Evolutionary conservation across 805 yeast genomes (phyloP), one percentile per base, ranked within the genome.

Genomic region (Wickerhamiella occidentalis): DNA sequence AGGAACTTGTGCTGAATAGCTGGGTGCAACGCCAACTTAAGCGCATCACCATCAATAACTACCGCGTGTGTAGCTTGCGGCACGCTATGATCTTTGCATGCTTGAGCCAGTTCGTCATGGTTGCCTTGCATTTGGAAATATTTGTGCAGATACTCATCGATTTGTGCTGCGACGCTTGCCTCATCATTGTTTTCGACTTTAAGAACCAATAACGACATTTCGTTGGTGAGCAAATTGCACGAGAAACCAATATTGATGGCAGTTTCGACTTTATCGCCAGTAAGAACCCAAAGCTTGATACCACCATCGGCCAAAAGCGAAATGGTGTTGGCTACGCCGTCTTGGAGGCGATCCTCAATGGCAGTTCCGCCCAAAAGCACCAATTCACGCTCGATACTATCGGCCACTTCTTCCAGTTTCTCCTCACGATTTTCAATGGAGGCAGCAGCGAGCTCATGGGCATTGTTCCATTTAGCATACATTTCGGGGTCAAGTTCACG

Each of bases 221-320:
- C 78, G 54, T 74, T 80, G 51, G 77, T 79, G 45, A 84, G 69
- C 60, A 84, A 67, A 55, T 84, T 84, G 65, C 94, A 83, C 13
- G 87, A 79, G 60, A 82, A 83, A 2, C 94, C 94, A 63, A 83
- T 83, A 64, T 84, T 84, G 62, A 83, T 84, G 2, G 94, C 94
- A n/a, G 94, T 83, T 64, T 83, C 94, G 42, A 83, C 79, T 62
- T 81, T 79, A 65, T 83, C 94, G 55, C 94, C 94, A 11, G 94
- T 83, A 25, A 83, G 68, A 45, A 83, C 92, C 94, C 94, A 83
- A 35, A 84, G 70, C 64, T 83, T 83, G 56, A 83, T 78, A 40
- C 94, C 94, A 0, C 88, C 94, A 38, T 75, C 71, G 8, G 78
- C 77, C 46, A 84, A 70, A 44, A 80, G 64, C 12, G 80, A 77